A percentile compares a stretch with the other conserved stretches of the same genome.
These are phyloP conservation scores for Ustilago cynodontis DNA, from an alignment of 1,284 basidiomycete genomes.

Conservation along the genomic window DNA sequence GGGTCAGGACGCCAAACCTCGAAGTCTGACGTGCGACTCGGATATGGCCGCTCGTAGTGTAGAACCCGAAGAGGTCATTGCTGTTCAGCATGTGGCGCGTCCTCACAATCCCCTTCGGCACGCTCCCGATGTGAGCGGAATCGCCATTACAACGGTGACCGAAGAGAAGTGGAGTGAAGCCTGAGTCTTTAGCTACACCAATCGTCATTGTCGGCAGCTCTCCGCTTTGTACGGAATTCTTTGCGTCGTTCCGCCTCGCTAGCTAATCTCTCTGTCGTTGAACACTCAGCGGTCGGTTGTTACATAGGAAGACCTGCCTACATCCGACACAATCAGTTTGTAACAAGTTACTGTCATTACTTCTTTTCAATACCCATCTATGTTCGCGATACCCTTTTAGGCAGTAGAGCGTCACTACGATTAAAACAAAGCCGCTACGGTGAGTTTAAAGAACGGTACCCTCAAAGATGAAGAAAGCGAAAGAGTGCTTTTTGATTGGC, in stretches of 20 bases:
- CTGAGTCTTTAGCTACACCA: not conserved
- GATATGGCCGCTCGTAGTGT: not conserved
- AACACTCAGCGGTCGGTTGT: not conserved
- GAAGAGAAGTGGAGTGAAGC: slow-evolving; percentile 31
- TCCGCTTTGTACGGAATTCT: not conserved
- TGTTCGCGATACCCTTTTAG: not conserved
- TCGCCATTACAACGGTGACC: slow-evolving; percentile 29
- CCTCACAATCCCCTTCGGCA: slow-evolving; percentile 25
- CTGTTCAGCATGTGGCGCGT: slow-evolving; percentile 5
- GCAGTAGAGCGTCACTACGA: not conserved
- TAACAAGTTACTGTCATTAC: not conserved
- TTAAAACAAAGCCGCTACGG: not conserved
- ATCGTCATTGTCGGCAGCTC: not conserved
- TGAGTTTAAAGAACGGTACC: slow-evolving; percentile 14
- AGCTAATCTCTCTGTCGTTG: not conserved
- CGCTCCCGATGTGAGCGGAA: slow-evolving; percentile 27
- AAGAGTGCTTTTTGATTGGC: slow-evolving; percentile 42
- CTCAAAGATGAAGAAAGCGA: slow-evolving; percentile 42
- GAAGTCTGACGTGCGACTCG: slow-evolving; percentile 3
- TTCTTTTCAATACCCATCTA: slow-evolving; percentile 1
- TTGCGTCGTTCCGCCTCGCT: not conserved
- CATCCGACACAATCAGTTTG: not conserved
- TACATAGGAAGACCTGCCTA: not conserved
- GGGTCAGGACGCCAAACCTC: slow-evolving; percentile 7
- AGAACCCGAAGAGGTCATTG: not conserved